These are phyloP conservation scores for Aspergillus puulaauensis DNA, from an alignment of 2,329 filamentous ascomycete genomes.

Conservation along the genomic window DNA sequence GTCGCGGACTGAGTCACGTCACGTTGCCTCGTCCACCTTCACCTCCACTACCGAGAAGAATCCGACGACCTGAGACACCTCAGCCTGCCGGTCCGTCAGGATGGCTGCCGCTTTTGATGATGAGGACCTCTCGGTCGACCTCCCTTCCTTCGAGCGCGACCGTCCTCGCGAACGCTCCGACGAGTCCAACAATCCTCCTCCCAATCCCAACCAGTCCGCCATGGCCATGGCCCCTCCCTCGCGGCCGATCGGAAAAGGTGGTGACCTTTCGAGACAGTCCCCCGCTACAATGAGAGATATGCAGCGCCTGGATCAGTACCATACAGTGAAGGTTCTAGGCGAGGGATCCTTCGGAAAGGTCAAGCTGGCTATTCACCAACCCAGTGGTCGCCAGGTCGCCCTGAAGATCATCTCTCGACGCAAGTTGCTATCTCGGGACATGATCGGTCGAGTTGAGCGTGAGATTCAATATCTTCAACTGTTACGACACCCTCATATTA, in stretches of 20 bases:
- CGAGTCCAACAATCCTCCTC: slow-evolving; percentile 18
- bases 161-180: slow-evolving; percentile 27
- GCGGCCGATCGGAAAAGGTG: slow-evolving; percentile 31
- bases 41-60: slow-evolving; percentile 13
- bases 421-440: slow-evolving; percentile 94
- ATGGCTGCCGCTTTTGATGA: slow-evolving; percentile 63
- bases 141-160: slow-evolving; percentile 42
- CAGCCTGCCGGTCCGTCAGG: slow-evolving; percentile 16
- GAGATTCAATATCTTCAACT: slow-evolving; percentile 98
- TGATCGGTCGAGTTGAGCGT: slow-evolving; percentile 95
- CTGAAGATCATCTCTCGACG: slow-evolving; percentile 97
- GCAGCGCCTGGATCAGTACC: slow-evolving; percentile 89
- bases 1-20: slow-evolving; percentile 34
- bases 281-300: slow-evolving; percentile 58
- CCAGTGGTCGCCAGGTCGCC: slow-evolving; percentile 91
- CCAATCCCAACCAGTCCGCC: slow-evolving; percentile 31
- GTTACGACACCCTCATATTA: slow-evolving; percentile 94
- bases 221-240: slow-evolving; percentile 40
- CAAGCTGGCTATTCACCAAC: slow-evolving; percentile 89
- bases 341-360: slow-evolving; percentile 99
- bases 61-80: slow-evolving; percentile 4
- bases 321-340: slow-evolving; percentile 83
- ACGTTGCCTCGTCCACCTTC: slow-evolving; percentile 26
- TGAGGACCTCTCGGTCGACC: slow-evolving; percentile 78
- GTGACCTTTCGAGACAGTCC: slow-evolving; percentile 38